Evolutionary conservation across 805 yeast species (phyloP).

Genomic region (Candida dajiaensis): DNA sequence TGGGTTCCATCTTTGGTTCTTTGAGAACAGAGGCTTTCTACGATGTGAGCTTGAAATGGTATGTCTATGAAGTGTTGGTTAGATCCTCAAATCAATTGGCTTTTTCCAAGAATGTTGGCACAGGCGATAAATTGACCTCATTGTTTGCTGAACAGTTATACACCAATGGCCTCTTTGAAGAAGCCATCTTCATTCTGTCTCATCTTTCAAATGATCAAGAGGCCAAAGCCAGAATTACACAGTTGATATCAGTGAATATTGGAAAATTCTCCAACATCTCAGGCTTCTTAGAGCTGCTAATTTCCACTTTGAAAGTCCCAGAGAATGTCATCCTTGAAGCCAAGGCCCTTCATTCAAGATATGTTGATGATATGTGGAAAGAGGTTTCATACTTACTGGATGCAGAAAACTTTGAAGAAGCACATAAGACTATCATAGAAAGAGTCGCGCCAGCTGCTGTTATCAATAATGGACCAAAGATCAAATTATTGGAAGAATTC

Average conservation of each 20-base stretch:
- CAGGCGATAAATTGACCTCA: slow-evolving; percentile 34
- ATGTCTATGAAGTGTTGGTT: slow-evolving; percentile 37
- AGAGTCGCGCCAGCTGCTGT: slow-evolving; percentile 72
- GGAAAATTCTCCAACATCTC: slow-evolving; percentile 10
- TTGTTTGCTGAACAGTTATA: slow-evolving; percentile 48
- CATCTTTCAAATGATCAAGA: slow-evolving; percentile 45
- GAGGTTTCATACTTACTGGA: slow-evolving; percentile 57
- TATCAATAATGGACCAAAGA: slow-evolving; percentile 35
- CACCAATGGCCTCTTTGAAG: slow-evolving; percentile 42
- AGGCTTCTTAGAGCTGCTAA: slow-evolving; percentile 30
- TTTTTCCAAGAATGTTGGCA: slow-evolving; percentile 16
- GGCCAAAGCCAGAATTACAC: slow-evolving; percentile 36
- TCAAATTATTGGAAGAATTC: slow-evolving; percentile 30
- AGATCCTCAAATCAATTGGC: slow-evolving; percentile 25
- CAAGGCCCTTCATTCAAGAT: slow-evolving; percentile 50
- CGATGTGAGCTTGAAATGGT: slow-evolving; percentile 45
- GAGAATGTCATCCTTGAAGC: slow-evolving; percentile 44
- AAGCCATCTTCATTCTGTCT: slow-evolving; percentile 57
- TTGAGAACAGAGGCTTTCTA: slow-evolving; percentile 17
- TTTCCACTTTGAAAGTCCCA: slow-evolving; percentile 42
- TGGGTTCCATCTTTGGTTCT: slow-evolving; percentile 13
- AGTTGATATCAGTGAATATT: slow-evolving; percentile 24
- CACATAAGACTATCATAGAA: slow-evolving; percentile 51
- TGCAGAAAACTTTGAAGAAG: slow-evolving; percentile 56
- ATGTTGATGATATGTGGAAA: slow-evolving; percentile 43